Evolutionary conservation across 768 basidiomycete genomes (phyloP).

Genomic region (Boletus patriciae): DNA sequence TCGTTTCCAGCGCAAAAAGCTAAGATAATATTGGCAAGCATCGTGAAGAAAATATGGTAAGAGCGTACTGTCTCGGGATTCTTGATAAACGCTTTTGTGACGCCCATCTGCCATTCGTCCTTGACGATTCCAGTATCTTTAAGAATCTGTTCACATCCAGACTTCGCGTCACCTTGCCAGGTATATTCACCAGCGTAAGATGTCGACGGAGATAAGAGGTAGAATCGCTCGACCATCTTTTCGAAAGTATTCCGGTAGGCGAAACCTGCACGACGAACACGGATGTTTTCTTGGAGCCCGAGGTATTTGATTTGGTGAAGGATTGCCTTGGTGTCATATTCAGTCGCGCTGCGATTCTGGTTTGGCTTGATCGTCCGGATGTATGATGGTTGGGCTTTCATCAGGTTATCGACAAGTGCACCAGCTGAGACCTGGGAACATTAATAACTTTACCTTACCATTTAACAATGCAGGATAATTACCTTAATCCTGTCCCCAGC

Average conservation of each 20-base stretch:
- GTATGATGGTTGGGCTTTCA: constrained; percentile 96
- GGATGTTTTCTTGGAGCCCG: constrained; percentile 96
- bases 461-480: constrained; percentile 3
- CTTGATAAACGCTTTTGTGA: constrained; percentile 98
- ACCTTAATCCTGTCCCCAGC: constrained; percentile 98
- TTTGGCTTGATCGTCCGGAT: constrained; percentile 99
- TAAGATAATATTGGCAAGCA: constrained; percentile 32
- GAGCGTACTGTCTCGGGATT: constrained; percentile 89
- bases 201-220: constrained; percentile 89
- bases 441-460: background rate
- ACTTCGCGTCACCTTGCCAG: constrained; percentile 88
- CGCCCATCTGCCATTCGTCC: constrained; percentile 99
- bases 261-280: constrained; percentile 95
- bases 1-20: constrained; percentile 97
- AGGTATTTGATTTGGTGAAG: constrained; percentile 99
- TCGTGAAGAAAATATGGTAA: background rate
- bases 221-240: constrained; percentile 99
- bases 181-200: constrained; percentile 99
- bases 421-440: constrained; percentile 75
- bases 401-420: constrained; percentile 94
- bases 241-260: constrained; percentile 98
- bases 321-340: constrained; percentile 94
- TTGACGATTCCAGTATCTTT: constrained; percentile 93
- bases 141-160: constrained; percentile 90
- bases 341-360: constrained; percentile 87